Evolutionary conservation across 345 rosid species (phyloP), one percentile per base, ranked within the genome.

Genomic region (Odontarrhena argentea): DNA sequence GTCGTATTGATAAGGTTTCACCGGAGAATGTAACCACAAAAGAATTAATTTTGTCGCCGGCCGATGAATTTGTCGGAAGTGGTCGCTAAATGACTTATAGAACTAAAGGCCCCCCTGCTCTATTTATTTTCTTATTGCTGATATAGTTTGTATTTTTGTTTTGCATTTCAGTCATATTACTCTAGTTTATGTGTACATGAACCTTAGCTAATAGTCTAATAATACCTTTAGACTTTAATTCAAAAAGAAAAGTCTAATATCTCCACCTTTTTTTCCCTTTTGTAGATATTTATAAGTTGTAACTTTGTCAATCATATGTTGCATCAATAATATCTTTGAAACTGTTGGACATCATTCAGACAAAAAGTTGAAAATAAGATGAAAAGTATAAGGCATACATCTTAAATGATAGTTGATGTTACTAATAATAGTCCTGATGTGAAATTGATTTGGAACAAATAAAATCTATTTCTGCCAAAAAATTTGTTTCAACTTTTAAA

Each of bases 1-100:
- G 55, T 1, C 63, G 50, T 62, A 14, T 37, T 9, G 1, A 18
- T 9, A 36, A 68, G 7, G 26, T 56, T 46, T 67, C 46, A 15
- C 37, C 48, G 71, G 65, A 13, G 15, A 4, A 15, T 45, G 9
- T 48, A 18, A 3, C 26, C 12, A 22, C 35, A 15, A 7, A 48
- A 49, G 7, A 26, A 11, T 44, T 54, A 54, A 54, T 53, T 42
- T 15, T 52, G 53, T 60, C 53, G 24, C 55, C 46, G 55, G 55
- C 52, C 36, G 45, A 18, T 43, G 43, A 54, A 2, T 30, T 44
- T 3, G 13, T 57, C 62, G 47, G 47, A 24, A 49, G 45, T 28
- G 55, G 55, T 63, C 48, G 37, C 26, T 37, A 3, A 4, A 41
- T 18, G 6, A 49, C 9, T 24, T 43, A 5, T 25, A 41, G 4